Base-by-base conservation (phyloP, 176 grass and related monocot species). In the Cenchrus purpureus region DNA sequence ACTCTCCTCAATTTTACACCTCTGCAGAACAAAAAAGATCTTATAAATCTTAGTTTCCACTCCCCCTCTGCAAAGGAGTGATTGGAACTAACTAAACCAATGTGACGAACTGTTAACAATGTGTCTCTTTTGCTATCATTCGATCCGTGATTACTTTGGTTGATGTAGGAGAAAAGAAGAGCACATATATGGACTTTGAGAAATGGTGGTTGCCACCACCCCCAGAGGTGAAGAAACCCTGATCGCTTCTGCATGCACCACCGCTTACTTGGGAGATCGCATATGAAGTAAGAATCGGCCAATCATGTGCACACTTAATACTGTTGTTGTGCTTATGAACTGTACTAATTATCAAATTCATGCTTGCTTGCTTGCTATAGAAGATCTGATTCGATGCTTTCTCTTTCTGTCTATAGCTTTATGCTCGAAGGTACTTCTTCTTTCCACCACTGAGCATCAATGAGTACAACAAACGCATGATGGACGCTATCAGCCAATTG, bases 261-360 rank as follows among this genome's bases (percentile, higher is more conserved):
- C 66, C 95, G 96, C 93, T 16, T 95, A 98, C 85, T 90, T 98
- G 84, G 96, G 96, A 74, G 96, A 98, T 71, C 95, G 96, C 87
- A 98, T 98, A 98, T 85, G 96, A 98, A 92, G 96, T 98, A 32
- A 79, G 79, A 59, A 64, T 44, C 8, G 12, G 53, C 31, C 20
- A 32, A 53, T 43, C 20, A 16, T 6, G 54, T 74, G 22, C 31
- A 13, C 2, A 19, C 17, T 48, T 42, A 50, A 20, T 68, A 17
- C 13, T 37, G 9, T 51, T 75, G 8, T 28, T 67, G 45, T 25
- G 5, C 12, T n/a, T 46, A 28, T 2, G 3, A 29, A 15, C 6
- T 65, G 40, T 25, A 15, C 57, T 4, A 73, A 13, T 57, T 88
- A 68, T 66, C 71, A 82, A 75, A 46, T 86, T 48, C 65, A 79